Base-by-base conservation (phyloP, 2,329 filamentous ascomycete genomes). In the Claviceps sp. region DNA sequence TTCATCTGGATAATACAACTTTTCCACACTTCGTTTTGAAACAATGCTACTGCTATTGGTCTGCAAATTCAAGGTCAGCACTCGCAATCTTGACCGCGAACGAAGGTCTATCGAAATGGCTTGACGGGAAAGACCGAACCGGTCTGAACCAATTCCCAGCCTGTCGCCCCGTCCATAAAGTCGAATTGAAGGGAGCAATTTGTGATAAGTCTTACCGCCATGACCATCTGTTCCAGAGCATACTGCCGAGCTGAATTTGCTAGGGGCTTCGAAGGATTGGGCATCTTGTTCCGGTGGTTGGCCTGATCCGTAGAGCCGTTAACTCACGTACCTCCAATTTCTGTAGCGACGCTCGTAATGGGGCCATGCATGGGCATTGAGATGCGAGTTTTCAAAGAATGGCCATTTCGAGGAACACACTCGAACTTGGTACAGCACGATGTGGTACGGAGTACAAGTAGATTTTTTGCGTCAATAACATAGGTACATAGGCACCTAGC, bases 11-110 rank as follows among this genome's bases (percentile, higher is more conserved):
- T 86, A 84, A 66, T 96, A 96, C 14, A 95, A 72, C 59, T 83
- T 83, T 63, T 95, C 89, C n/a, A 96, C 90, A 60, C 88, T 93
- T 58, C 89, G 76, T 65, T 96, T 96, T 14, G 89, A 95, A 16
- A 90, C 84, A 58, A 95, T 95, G 62, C 87, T 94, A 67, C 86
- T 91, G 64, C 83, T 90, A 65, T 95, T 95, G 53, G 89, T 96
- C 79, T 86, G 20, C 4, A 23, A 13, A 13, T 29, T 36, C 37
- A 7, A 23, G 29, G 14, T 50, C 29, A 50, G 48, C 40, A 37
- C 5, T 7, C 17, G 26, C 26, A 7, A 20, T 50, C n/a, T 38
- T 4, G 13, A 16, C 13, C 22, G 29, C 40, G 36, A 26, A 16
- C 16, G 14, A 13, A 26, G 16, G 45, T 38, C 36, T 4, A 16